Evolutionary conservation across 352 stramenopile genomes (phyloP).

Genomic region (Halophytophthora batemanensis): DNA sequence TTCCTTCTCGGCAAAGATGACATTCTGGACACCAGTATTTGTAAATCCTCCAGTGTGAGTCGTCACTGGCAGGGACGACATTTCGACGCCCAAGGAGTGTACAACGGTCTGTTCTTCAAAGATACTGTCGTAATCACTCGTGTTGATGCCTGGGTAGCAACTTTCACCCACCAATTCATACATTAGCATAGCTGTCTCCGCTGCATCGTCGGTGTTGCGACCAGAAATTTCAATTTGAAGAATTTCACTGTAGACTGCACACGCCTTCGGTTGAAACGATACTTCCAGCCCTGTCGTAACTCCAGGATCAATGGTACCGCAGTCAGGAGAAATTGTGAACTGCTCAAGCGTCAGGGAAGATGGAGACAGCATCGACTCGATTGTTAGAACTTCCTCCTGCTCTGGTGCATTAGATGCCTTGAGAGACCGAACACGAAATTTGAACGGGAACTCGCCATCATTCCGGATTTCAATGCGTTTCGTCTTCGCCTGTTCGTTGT

Average conservation of each 20-base stretch:
- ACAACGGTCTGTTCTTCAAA: conserved; percentile 96
- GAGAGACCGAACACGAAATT: conserved; percentile 58
- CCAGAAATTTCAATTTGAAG: conserved; percentile 78
- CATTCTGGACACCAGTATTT: conserved; percentile 42
- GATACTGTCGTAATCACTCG: conserved; percentile 85
- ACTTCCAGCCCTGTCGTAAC: conserved; percentile 69
- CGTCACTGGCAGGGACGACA: conserved; percentile 8
- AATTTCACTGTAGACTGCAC: conserved; percentile 64
- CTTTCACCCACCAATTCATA: conserved; percentile 92
- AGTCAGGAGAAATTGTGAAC: conserved; percentile 78
- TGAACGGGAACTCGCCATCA: conserved; percentile 92
- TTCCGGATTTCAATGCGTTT: conserved; percentile 91
- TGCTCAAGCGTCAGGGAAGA: conserved; percentile 55
- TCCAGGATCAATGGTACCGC: conserved; percentile 83
- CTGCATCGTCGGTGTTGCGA: conserved; percentile 44
- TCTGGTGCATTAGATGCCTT: conserved; percentile 3
- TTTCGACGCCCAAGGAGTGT: conserved; percentile 53
- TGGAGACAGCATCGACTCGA: conserved; percentile 38
- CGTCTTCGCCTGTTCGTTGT: conserved; percentile 70
- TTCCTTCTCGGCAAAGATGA: conserved; percentile 85
- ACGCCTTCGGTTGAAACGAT: conserved; percentile 77
- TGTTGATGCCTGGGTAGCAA: conserved; percentile 92
- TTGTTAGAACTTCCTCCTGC: conserved; percentile 17
- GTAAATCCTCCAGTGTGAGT: conserved; percentile 14
- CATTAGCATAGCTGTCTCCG: conserved; percentile 37